Evolutionary conservation across 805 yeast genomes (phyloP), one percentile per base, ranked within the genome.

Genomic region (Suhomyces faveliae): DNA sequence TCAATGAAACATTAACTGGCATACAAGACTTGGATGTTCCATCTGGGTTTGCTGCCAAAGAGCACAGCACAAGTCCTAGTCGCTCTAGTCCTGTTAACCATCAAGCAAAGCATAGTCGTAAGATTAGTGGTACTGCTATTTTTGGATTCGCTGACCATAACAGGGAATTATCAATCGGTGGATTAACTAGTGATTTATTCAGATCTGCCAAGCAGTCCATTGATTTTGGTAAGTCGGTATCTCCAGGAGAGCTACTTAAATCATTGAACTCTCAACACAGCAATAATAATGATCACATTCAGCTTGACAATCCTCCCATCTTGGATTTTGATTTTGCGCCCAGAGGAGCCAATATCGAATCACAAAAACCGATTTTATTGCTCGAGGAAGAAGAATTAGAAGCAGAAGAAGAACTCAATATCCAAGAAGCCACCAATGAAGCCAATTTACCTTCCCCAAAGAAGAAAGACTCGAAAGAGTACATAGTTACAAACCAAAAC

Each of bases 41-140:
- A 0, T 62, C 74, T 0, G 78, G 78, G 2, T 71, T 63, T 42
- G 62, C 44, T 27, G 13, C 43, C 43, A 53, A 57, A 45, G 55
- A 51, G 10, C 60, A 56, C 39, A 35, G 20, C 43, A 39, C 47
- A 39, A 23, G 29, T 10, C 35, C 15, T 20, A 37, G 24, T 11
- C 33, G 15, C 19, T 11, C 38, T n/a, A 25, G 21, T 22, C 21
- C 48, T 51, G 50, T 44, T 45, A 39, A 47, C 45, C 47, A 48
- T 57, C 53, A 47, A 41, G 46, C 48, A 25, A 52, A 55, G 24
- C 92, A 86, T 60, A 66, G 76, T 45, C 77, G 88, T 53, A 80
- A 81, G 49, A 73, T 79, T 15, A 84, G 90, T 68, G 95, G 95
- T 11, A 84, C 92, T 3, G 92, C 87, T 2, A 86, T 87, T 22